Conservation (phyloP, 129 eudicot genomes). For the Glebionis coronaria region DNA sequence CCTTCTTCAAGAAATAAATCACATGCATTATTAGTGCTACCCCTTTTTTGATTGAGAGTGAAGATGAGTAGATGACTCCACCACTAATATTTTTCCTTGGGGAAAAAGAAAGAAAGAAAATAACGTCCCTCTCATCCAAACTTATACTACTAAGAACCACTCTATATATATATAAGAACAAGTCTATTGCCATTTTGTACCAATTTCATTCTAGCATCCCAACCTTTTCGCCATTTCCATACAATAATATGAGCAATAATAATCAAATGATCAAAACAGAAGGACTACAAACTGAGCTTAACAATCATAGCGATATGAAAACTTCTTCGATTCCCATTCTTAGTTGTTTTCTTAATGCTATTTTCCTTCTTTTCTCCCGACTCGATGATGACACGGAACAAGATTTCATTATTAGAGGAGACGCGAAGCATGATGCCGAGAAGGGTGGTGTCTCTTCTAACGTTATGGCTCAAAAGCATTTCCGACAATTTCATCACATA, state of each 20-base stretch:
- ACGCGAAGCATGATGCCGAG: not conserved
- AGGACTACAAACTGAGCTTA: not conserved
- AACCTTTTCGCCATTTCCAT: not conserved
- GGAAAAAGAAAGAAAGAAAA: too few relatives aligned
- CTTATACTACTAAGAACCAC: not conserved
- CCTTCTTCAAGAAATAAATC: too few relatives aligned
- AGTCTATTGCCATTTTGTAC: conserved; percentile 1
- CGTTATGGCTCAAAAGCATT: conserved; percentile 41
- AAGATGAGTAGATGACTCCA: too few relatives aligned
- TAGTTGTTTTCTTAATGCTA: conserved; percentile 11
- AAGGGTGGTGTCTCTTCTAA: conserved; percentile 8
- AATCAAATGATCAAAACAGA: not conserved
- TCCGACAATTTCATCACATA: conserved; percentile 41
- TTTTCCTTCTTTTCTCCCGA: conserved; percentile 11
- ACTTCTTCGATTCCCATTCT: conserved; percentile 6
- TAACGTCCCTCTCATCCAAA: not conserved
- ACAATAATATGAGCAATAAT: not conserved
- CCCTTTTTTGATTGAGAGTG: too few relatives aligned
- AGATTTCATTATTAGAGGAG: not conserved
- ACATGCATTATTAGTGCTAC: too few relatives aligned
- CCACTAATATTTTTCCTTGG: too few relatives aligned
- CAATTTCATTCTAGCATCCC: not conserved
- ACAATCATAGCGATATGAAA: not conserved
- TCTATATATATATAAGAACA: not conserved
- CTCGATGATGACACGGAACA: not conserved